Conservation (phyloP, 2,329 filamentous ascomycete species). For the Pleomassaria siparia region DNA sequence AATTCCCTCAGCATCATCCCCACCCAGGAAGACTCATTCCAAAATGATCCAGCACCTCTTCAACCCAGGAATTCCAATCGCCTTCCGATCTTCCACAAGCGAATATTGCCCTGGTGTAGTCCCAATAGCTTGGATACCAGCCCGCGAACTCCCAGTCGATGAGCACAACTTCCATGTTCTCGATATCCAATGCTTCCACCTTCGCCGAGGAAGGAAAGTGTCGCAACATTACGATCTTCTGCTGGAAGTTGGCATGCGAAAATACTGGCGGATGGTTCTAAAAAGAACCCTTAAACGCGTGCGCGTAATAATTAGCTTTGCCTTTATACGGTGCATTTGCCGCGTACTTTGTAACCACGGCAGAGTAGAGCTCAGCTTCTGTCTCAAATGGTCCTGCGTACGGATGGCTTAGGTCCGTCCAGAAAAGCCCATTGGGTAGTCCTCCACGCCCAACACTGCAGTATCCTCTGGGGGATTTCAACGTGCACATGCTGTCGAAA, state of each 20-base stretch:
- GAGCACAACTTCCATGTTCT: conserved; percentile 26
- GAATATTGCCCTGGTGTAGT: conserved; percentile 38
- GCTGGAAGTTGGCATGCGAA: conserved; percentile 7
- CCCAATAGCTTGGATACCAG: conserved; percentile 44
- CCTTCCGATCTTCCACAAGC: conserved; percentile 29
- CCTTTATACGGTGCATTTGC: conserved; percentile 7
- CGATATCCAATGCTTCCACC: too few relatives aligned
- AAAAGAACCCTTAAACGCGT: conserved; percentile 2
- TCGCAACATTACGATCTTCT: conserved; percentile 8
- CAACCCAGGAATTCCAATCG: conserved; percentile 33
- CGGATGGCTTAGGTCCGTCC: conserved; percentile 5
- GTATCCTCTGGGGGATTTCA: conserved; percentile 14
- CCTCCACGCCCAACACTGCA: conserved; percentile 13
- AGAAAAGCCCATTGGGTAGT: conserved; percentile 10
- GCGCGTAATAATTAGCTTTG: conserved; percentile 12
- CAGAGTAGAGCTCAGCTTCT: conserved; percentile 11
- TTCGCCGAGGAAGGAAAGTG: background rate
- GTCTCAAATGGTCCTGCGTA: conserved; percentile 15
- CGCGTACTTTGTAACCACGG: conserved; percentile 10
- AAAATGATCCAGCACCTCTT: conserved; percentile 25
- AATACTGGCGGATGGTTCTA: conserved; percentile 4
- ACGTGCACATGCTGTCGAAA: conserved; percentile 11
- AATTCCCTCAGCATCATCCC: conserved; percentile 5
- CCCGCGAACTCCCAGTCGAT: conserved; percentile 45
- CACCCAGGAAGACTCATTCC: conserved; percentile 30